Evolutionary conservation across 2,329 filamentous ascomycete species (phyloP), one percentile per base, ranked within the genome.

Genomic region (Aureobasidium lini): DNA sequence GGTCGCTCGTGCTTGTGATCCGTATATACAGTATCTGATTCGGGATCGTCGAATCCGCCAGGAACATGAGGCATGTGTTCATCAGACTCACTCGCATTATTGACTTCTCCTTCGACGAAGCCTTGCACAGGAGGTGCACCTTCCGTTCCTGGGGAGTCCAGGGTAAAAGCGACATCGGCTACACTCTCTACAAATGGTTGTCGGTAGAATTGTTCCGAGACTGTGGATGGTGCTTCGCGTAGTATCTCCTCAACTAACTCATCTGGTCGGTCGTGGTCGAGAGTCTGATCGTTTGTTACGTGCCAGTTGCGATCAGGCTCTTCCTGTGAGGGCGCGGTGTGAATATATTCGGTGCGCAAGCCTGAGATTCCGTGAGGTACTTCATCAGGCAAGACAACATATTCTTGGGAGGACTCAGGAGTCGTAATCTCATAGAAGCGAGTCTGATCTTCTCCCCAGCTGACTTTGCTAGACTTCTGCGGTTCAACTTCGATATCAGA

Each of bases 71-170:
- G 68, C 18, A 68, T 65, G 53, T 74, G 73, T n/a, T 78, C 76
- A 62, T 74, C 77, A 10, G 73, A 63, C 8, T 81, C 81, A 65
- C 86, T 85, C 3, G 84, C 81, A 3, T 85, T 84, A 16, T 76
- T 75, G 1, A 74, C 65, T 39, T 78, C 76, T 13, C 79, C 76
- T 66, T 68, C 70, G 15, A 76, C 69, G 62, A 74, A 74, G 16
- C 71, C 72, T 29, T 62, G 69, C 10, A 65, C 63, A 23, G 68
- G 69, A 60, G 68, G 67, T 52, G 65, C 57, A 64, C 69, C 61
- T 64, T 70, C 66, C 6, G 66, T 68, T 8, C 67, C 64, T 8
- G 68, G 66, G n/a, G 70, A 70, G 36, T 66, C 64, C n/a, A 68
- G 18, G 3, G 61, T 61, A 46, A 69, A 65, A 10, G 64, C 66